Evolutionary conservation across 441 rosid genomes (phyloP), one percentile per base, ranked within the genome.

Genomic region (Manihot esculenta): DNA sequence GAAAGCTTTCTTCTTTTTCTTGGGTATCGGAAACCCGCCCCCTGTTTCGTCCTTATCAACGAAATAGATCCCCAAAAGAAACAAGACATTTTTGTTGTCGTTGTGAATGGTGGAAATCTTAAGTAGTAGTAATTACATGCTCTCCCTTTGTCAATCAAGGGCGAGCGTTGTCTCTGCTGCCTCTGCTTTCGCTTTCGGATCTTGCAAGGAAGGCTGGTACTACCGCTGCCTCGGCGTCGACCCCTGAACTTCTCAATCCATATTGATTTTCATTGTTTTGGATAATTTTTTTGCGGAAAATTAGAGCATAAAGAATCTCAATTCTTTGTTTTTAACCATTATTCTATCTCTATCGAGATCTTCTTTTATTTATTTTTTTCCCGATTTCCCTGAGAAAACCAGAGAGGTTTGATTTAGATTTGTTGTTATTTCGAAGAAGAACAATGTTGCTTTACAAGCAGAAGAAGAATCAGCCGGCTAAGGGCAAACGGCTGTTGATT

Each of bases 141-240:
- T 88, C 95, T 83, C 93, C 95, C 93, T 84, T 81, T 80, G 80
- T 51, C 75, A 82, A 74, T 70, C 80, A 81, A 87, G 97, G 98
- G 95, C 85, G 97, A 84, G 97, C 90, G 74, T 74, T 63, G 76
- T 82, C 63, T 83, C 84, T 81, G 85, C 79, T 77, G 79, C 85
- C 62, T 83, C 85, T 78, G 87, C 86, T 79, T 92, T 87, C 77
- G 81, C 96, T 35, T 95, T 92, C 81, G 99, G 93, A 20, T 93
- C 98, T 62, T 93, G 99, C 94, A 95, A 91, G 78, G 91, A 89
- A 80, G 96, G 90, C 91, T 95, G 99, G 99, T 95, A 91, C 93
- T 89, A 81, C 55, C 98, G 97, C 89, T 93, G 99, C 92, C 78
- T 86, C 70, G 96, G 98, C 80, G 78, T 89, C 81, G 97, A 95